Percentiles rank a stretch among this genome's conserved stretches.
phyloP scores from a whole-genome alignment of 2,329 filamentous ascomycete species.

The Phoma sp. region DNA sequence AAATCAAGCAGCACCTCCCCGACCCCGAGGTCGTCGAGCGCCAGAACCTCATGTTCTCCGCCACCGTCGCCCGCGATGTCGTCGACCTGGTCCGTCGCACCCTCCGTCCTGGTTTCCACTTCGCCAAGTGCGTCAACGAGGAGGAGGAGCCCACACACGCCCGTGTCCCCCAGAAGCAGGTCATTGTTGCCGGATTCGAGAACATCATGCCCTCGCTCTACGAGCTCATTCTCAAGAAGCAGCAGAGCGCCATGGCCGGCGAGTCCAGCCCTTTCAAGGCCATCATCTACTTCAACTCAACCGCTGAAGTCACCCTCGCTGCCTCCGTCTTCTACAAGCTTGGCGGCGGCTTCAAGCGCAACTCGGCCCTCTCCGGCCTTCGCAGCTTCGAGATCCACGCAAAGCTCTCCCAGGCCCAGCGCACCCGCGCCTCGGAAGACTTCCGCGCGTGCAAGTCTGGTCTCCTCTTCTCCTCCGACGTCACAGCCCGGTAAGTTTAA shows the following conservation, averaged over 20 bases:
- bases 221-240: constrained; percentile 73
- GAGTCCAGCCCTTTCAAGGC: constrained; percentile 79
- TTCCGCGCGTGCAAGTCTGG: constrained; percentile 72
- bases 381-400: constrained; percentile 75
- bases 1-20: constrained; percentile 64
- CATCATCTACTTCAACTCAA: constrained; percentile 90
- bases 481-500: constrained; percentile 50
- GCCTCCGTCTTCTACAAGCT: constrained; percentile 64
- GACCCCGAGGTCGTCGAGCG: constrained; percentile 67
- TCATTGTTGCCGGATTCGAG: constrained; percentile 71
- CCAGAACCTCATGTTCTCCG: constrained; percentile 94
- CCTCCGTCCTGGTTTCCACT: constrained; percentile 84
- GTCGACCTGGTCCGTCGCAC: constrained; percentile 78
- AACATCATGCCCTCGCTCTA: constrained; percentile 79
- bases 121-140: constrained; percentile 83
- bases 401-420: constrained; percentile 71
- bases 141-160: constrained; percentile 87
- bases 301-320: constrained; percentile 72
- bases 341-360: constrained; percentile 44
- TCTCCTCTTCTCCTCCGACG: constrained; percentile 58
- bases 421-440: constrained; percentile 72
- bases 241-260: constrained; percentile 53
- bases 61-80: constrained; percentile 86
- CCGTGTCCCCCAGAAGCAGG: constrained; percentile 79
- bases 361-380: constrained; percentile 36